Evolutionary conservation across 495 filamentous ascomycete genomes (phyloP).

Genomic region (Pseudotulostoma volvatum): DNA sequence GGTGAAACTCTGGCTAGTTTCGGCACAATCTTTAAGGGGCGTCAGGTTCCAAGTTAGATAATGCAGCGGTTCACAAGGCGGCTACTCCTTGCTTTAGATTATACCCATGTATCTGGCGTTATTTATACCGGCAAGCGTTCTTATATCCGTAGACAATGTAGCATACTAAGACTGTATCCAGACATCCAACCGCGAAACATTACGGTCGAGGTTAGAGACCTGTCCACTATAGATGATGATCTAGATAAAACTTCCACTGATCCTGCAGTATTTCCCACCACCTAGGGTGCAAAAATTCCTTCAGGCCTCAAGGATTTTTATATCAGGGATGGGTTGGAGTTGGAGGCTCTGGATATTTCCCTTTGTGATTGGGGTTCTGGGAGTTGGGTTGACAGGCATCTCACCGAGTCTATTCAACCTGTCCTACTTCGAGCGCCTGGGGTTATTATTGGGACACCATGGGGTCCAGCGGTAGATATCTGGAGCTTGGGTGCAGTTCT

Average conservation of each 20-base stretch:
- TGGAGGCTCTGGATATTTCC: neutral
- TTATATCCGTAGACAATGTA: slow-evolving; percentile 6
- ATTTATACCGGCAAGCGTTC: slow-evolving; percentile 8
- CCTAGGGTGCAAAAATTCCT: neutral
- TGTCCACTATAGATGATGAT: neutral
- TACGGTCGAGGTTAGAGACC: slow-evolving; percentile 6
- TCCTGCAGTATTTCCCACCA: neutral
- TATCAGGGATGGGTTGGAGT: neutral
- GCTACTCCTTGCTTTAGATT: slow-evolving; percentile 9
- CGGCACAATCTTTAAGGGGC: slow-evolving; percentile 1
- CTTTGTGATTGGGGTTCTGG: neutral
- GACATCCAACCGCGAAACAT: slow-evolving; percentile 15
- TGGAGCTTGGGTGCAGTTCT: slow-evolving; percentile 18
- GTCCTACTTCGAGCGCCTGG: slow-evolving; percentile 23
- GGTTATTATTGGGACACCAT: slow-evolving; percentile 20
- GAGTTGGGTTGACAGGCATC: slow-evolving; percentile 7
- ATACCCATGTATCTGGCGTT: slow-evolving; percentile 8
- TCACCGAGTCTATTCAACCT: slow-evolving; percentile 21
- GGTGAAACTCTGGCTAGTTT: slow-evolving; percentile 7
- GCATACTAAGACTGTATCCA: slow-evolving; percentile 3
- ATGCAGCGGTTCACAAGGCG: slow-evolving; percentile 7
- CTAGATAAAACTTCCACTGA: neutral
- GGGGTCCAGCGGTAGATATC: slow-evolving; percentile 20
- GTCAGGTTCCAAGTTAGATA: slow-evolving; percentile 1
- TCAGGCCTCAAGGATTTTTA: neutral